Percentiles rank a stretch among this genome's conserved stretches.
Evolutionary conservation across 805 yeast species (phyloP).

Genomic region (Candida peoriensis): DNA sequence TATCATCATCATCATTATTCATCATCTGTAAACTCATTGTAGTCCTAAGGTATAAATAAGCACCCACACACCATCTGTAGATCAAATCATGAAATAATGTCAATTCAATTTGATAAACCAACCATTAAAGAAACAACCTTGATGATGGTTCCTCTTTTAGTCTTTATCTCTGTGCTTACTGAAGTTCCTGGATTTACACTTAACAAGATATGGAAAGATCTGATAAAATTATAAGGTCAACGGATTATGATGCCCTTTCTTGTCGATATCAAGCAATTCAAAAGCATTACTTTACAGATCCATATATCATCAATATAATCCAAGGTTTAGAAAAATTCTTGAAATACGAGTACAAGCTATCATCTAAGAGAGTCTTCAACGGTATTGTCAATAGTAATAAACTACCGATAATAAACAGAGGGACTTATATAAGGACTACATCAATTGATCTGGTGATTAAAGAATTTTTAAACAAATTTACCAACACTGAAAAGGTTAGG

Average conservation of each 20-base stretch:
- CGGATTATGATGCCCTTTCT: slow-evolving; percentile 70
- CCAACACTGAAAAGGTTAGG: slow-evolving; percentile 34
- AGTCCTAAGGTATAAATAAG: too few species aligned
- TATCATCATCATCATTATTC: too few species aligned
- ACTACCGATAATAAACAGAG: slow-evolving; percentile 64
- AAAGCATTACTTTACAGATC: slow-evolving; percentile 43
- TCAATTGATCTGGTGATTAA: slow-evolving; percentile 44
- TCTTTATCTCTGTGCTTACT: too few species aligned
- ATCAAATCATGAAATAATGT: too few species aligned
- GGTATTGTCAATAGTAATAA: slow-evolving; percentile 14
- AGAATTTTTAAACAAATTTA: slow-evolving; percentile 32
- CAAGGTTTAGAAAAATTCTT: slow-evolving; percentile 18
- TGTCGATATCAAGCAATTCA: slow-evolving; percentile 52
- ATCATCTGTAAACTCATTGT: too few species aligned
- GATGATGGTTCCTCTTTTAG: too few species aligned
- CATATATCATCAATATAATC: slow-evolving; percentile 13
- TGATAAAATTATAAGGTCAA: slow-evolving; percentile 24
- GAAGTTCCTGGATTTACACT: too few species aligned
- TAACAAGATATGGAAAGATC: slow-evolving; percentile 8
- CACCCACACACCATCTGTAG: too few species aligned
- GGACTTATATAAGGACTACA: slow-evolving; percentile 58
- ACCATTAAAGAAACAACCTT: too few species aligned
- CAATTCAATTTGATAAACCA: too few species aligned
- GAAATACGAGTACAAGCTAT: slow-evolving; percentile 18
- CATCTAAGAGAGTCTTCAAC: slow-evolving; percentile 15